A percentile compares a stretch with the other conserved stretches of the same genome.
These are phyloP conservation scores for Trichoderma asperelloides DNA, from an alignment of 495 filamentous ascomycete genomes.

Conservation along the genomic window DNA sequence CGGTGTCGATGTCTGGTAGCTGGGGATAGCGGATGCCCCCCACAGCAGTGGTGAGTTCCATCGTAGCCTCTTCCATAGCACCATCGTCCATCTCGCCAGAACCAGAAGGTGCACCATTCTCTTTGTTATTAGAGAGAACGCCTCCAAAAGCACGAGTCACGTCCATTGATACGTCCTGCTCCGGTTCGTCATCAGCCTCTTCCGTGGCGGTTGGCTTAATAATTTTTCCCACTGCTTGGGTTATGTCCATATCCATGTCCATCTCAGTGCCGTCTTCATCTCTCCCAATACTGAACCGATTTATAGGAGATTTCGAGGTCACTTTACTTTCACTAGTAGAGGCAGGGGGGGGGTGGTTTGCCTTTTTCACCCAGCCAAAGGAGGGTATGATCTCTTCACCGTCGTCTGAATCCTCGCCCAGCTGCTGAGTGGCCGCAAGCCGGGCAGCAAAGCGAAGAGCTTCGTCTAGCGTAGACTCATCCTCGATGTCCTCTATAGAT, in stretches of 20 bases:
- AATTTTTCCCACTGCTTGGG: slow-evolving; percentile 47
- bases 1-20: slow-evolving; percentile 17
- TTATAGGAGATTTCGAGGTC: background rate
- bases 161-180: slow-evolving; percentile 76
- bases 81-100: slow-evolving; percentile 19
- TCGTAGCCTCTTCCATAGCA: slow-evolving; percentile 42
- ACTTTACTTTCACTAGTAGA: background rate
- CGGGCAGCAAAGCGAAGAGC: slow-evolving; percentile 66
- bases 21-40: slow-evolving; percentile 40
- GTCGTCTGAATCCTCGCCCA: slow-evolving; percentile 61
- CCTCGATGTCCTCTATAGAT: slow-evolving; percentile 44
- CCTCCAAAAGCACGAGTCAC: slow-evolving; percentile 75
- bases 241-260: slow-evolving; percentile 50
- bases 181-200: slow-evolving; percentile 23
- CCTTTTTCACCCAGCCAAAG: slow-evolving; percentile 38
- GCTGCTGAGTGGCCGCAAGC: slow-evolving; percentile 59
- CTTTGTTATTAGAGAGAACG: slow-evolving; percentile 50
- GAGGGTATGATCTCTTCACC: slow-evolving; percentile 73
- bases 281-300: background rate
- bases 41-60: slow-evolving; percentile 55
- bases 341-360: slow-evolving; percentile 7
- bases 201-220: slow-evolving; percentile 27
- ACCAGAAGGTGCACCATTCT: slow-evolving; percentile 8
- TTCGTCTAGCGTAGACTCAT: slow-evolving; percentile 58
- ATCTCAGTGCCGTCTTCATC: slow-evolving; percentile 24